These are phyloP conservation scores for Cupressus sempervirens DNA, from an alignment of 75 land plant genomes.

Conservation along the genomic window DNA sequence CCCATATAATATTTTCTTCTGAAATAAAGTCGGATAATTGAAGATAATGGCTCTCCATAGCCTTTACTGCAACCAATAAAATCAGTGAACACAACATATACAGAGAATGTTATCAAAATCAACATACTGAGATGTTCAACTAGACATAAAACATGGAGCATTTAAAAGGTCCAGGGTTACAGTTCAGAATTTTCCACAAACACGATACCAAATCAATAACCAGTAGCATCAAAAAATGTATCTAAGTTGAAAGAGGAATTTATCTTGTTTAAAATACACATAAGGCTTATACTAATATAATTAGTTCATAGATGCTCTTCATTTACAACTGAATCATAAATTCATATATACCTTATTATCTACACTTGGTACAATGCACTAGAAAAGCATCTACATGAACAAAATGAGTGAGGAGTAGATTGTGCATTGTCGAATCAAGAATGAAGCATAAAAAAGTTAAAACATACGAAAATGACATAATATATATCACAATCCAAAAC, in stretches of 20 bases:
- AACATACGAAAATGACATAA: too few relatives aligned
- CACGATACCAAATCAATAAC: not conserved
- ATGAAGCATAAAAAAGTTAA: too few relatives aligned
- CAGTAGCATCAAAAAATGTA: not conserved
- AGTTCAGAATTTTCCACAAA: not conserved
- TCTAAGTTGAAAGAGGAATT: not conserved
- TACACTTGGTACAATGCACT: too few relatives aligned
- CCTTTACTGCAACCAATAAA: slow-evolving; percentile 27
- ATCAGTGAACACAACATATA: not conserved
- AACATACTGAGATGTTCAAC: not conserved
- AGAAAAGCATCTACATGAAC: too few relatives aligned
- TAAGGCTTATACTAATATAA: not conserved
- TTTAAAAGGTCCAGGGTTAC: not conserved
- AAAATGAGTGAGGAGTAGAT: too few relatives aligned
- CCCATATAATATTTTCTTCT: slow-evolving; percentile 51
- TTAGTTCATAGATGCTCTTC: not conserved
- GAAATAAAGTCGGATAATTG: slow-evolving; percentile 31
- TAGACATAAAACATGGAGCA: not conserved
- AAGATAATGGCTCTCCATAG: slow-evolving; percentile 24
- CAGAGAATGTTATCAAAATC: not conserved
- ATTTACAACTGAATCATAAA: too few relatives aligned
- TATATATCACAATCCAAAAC: too few relatives aligned
- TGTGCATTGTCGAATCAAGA: too few relatives aligned
- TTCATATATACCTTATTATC: too few relatives aligned
- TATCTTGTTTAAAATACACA: not conserved